Percentiles rank a stretch among this genome's conserved stretches.
Conservation (phyloP, 78 protist genomes). For the slime mould (Dictyostelium discoideum) region dicty_2.7 NC_007090.3:1494501-1495000, state of each 20-base stretch:
- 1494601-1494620: constrained; percentile 53
- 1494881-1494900: not conserved
- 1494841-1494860: no score
- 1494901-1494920: no score
- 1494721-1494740: constrained; percentile 48
- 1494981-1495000: not conserved
- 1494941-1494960: not conserved
- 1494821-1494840: not conserved
- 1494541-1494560: not conserved
- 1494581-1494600: constrained; percentile 59
- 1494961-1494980: not conserved
- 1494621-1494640: constrained; percentile 70
- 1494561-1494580: not conserved
- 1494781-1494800: not conserved
- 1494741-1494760: not conserved
- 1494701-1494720: constrained; percentile 67
- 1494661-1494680: constrained; percentile 51
- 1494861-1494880: not conserved
- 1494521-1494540: not conserved
- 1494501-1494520: not conserved
- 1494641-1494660: constrained; percentile 57
- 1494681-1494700: not conserved
- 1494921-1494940: no score
- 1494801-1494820: not conserved
- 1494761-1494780: no score